Base-by-base conservation (phyloP, 164 flowering plant species). In the Echeveria elegans region DNA sequence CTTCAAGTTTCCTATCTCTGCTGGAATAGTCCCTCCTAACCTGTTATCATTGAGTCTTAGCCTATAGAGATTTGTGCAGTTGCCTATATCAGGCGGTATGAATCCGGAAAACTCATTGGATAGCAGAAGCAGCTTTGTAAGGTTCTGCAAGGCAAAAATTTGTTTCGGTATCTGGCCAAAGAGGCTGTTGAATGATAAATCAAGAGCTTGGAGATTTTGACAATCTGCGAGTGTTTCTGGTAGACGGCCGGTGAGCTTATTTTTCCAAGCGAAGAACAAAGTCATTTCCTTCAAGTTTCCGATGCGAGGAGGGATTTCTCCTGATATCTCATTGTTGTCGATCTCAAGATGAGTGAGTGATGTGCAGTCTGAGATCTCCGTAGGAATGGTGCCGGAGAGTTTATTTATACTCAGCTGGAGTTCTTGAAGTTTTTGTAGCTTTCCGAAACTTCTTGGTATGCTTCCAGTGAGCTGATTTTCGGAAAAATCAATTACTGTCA, bases 241-340 rank as follows among this genome's bases (percentile, higher is more conserved):
- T 53, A 95, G 81, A 1, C 61, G 77, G 26, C 97, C 97, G 0
- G 92, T 79, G 5, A 95, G 82, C 63, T 71, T 82, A 70, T 95
- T 95, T 72, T 82, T 76, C 99, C 99, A 92, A 18, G 93, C 88
- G 53, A 88, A 92, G 73, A 95, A 86, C 66, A 88, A 58, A 40
- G 82, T 84, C 79, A 95, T 69, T 71, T 79, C 77, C 79, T 78
- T 82, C 53, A 95, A 68, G 16, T 79, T 79, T 19, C 96, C 89
- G 14, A 95, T 77, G 23, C 59, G 67, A 31, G 19, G 70, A 5
- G 99, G 97, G 70, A 95, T 89, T 78, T 82, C 88, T 0, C 99
- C 97, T 0, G 87, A 77, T 36, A 95, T 73, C 2, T 67, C 71
- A 45, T 95, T 95, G 90, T 91, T 92, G 77, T 92, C 96, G 1